Evolutionary conservation across 192 early-diverging fungal genomes (phyloP), one percentile per base, ranked within the genome.

Genomic region (Allomyces javanicus): DNA sequence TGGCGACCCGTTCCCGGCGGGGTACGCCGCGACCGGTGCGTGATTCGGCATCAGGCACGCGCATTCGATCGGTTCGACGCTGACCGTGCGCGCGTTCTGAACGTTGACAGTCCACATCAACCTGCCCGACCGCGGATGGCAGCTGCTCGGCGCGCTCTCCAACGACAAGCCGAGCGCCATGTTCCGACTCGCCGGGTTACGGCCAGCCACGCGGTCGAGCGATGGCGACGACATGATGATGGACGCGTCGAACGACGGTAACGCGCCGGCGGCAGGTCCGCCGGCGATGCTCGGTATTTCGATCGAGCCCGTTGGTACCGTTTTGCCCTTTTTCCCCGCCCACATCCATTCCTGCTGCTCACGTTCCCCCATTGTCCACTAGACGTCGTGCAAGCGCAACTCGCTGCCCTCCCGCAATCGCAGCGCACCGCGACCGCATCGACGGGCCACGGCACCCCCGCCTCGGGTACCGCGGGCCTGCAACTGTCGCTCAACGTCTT

Each of bases 1-100:
- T 5, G 94, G 92, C 3, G 85, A 82, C 1, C 88, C 93, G 3
- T 95, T 97, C 69, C 90, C 93, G 65, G 79, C 86, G 12, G 92
- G 92, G 1, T 91, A 75, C 74, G 94, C 87, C 5, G 94, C 94
- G 14, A 95, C 94, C 0, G 33, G 33, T 40, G 33, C 33, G 33
- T 40, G 0, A 3, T 7, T 40, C 33, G 33, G 33, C 33, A 9
- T 7, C 33, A 1, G 33, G 7, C 33, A 40, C 33, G 33, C n/a
- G n/a, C n/a, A n/a, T 40, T 40, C 33, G 7, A 40, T 40, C 33
- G 33, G 2, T 7, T 40, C 7, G 33, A 3, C 33, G 33, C 33
- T 40, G 33, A 40, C 33, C 33, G 7, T 9, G 33, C 33, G 33
- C 33, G 7, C 33, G 7, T 9, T 7, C 33, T 4, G 33, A 7